Conservation (phyloP, 2,329 filamentous ascomycete genomes). For the Fusarium mundagurra region DNA sequence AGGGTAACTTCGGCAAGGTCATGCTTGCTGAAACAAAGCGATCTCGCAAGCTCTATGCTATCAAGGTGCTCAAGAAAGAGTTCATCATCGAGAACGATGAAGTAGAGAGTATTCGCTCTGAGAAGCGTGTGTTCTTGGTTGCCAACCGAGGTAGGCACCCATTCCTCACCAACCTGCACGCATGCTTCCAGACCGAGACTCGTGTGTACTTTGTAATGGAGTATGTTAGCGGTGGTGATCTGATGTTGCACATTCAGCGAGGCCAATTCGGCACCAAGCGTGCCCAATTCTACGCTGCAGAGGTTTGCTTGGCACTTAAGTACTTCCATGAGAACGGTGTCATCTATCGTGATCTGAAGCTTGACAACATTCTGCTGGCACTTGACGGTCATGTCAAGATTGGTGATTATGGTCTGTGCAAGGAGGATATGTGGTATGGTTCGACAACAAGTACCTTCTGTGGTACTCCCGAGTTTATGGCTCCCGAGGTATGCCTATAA, state of each 20-base stretch:
- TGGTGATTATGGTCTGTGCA: slow-evolving; percentile 97
- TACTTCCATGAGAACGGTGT: slow-evolving; percentile 99
- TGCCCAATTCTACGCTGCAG: slow-evolving; percentile 98
- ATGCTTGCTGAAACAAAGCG: slow-evolving; percentile 99
- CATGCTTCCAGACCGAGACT: slow-evolving; percentile 99
- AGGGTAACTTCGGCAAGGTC: slow-evolving; percentile 99
- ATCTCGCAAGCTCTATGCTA: slow-evolving; percentile 91
- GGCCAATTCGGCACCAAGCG: slow-evolving; percentile 96
- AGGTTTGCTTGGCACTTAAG: slow-evolving; percentile 96
- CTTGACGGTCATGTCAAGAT: slow-evolving; percentile 98
- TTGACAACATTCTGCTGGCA: slow-evolving; percentile 89
- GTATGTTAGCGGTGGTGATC: slow-evolving; percentile 96
- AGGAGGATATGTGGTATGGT: slow-evolving; percentile 99
- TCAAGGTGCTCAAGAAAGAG: slow-evolving; percentile 99
- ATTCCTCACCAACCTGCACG: slow-evolving; percentile 93
- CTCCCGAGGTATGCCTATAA: slow-evolving; percentile 77
- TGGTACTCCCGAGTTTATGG: slow-evolving; percentile 99
- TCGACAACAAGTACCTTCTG: slow-evolving; percentile 98
- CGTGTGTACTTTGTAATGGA: slow-evolving; percentile 99
- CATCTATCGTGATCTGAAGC: slow-evolving; percentile 97
- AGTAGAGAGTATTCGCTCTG: slow-evolving; percentile 95
- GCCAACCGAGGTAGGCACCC: slow-evolving; percentile 97
- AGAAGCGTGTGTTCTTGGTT: slow-evolving; percentile 96
- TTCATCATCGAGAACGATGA: slow-evolving; percentile 99
- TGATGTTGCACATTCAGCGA: slow-evolving; percentile 98